phyloP scores from a whole-genome alignment of 306 rosid genomes.

The Cajanus cajan region DNA sequence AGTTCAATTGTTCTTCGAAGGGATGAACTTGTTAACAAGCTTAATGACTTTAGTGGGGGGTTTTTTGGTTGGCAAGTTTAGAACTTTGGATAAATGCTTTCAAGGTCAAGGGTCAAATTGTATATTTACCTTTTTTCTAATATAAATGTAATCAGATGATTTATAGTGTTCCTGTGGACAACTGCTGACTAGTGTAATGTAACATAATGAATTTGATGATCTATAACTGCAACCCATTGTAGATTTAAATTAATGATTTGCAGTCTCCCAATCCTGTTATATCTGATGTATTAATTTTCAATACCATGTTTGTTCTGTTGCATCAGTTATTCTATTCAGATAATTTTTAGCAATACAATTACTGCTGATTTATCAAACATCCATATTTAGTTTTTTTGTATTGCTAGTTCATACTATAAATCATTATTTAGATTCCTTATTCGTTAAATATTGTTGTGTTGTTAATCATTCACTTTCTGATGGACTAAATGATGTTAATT shows the following conservation, averaged over 20 bases:
- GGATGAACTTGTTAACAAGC: background rate
- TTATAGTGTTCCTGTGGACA: background rate
- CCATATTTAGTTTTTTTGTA: background rate
- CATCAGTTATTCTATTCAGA: background rate
- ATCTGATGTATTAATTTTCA: background rate
- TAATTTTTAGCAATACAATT: background rate
- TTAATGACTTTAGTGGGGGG: background rate
- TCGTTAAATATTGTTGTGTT: background rate
- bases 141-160: background rate
- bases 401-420: background rate
- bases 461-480: background rate
- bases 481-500: constrained; percentile 5
- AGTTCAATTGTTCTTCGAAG: background rate
- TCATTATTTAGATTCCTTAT: background rate
- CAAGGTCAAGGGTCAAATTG: no score
- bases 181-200: background rate
- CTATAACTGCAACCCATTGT: background rate
- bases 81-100: background rate
- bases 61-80: no score
- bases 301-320: background rate
- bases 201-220: constrained; percentile 22
- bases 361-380: background rate
- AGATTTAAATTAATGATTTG: background rate
- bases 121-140: background rate
- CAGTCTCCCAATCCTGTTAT: background rate